These are phyloP conservation scores for Pythium chondricola DNA, from an alignment of 352 stramenopile genomes.

Conservation along the genomic window DNA sequence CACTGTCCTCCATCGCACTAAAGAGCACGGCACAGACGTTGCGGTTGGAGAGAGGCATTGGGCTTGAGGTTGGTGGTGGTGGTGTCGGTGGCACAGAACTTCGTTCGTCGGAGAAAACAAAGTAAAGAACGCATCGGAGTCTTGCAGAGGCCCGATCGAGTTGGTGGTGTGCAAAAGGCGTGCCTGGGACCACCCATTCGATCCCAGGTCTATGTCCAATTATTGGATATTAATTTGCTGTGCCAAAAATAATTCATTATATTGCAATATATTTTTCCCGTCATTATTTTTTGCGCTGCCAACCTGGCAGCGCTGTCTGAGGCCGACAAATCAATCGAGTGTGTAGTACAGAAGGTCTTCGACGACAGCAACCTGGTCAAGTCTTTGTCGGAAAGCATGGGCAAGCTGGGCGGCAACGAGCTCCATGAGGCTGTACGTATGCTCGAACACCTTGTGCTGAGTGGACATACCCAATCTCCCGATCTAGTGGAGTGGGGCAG, in stretches of 20 bases:
- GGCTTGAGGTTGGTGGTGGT: too few relatives aligned
- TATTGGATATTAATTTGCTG: not conserved
- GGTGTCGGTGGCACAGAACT: not conserved
- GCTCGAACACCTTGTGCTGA: too few relatives aligned
- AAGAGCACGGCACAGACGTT: not conserved
- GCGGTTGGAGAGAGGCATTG: conserved; percentile 1
- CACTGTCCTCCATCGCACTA: not conserved
- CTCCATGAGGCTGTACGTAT: too few relatives aligned
- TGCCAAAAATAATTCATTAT: not conserved
- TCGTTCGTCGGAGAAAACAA: not conserved
- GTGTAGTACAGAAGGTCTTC: too few relatives aligned
- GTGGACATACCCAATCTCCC: too few relatives aligned
- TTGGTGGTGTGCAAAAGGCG: not conserved
- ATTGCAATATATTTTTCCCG: not conserved
- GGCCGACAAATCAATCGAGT: too few relatives aligned
- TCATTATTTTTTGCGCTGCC: not conserved
- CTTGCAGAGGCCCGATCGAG: not conserved
- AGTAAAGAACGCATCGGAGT: not conserved
- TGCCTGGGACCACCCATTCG: not conserved
- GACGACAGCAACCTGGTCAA: too few relatives aligned
- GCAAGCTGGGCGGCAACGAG: too few relatives aligned
- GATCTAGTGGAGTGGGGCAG: too few relatives aligned
- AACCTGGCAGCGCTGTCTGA: too few relatives aligned
- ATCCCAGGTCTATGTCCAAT: not conserved
- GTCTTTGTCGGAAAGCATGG: too few relatives aligned